Percentiles rank a stretch among this genome's conserved stretches.
phyloP scores from a whole-genome alignment of 352 stramenopile species.

The Globisporangium iwayamae region DNA sequence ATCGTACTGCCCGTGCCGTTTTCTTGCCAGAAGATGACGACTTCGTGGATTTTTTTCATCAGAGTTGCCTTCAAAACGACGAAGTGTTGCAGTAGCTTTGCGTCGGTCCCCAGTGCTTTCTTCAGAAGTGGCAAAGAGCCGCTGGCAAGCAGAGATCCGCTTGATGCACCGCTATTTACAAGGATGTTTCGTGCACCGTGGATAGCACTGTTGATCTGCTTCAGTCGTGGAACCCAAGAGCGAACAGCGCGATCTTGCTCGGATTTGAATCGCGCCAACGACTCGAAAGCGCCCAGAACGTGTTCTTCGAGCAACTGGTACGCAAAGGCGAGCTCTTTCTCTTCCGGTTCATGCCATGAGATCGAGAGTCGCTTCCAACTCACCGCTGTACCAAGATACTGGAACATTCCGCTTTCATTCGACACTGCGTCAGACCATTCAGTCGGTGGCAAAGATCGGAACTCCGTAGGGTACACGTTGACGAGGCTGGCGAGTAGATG shows the following conservation, averaged over 20 bases:
- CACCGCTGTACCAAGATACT: conserved; percentile 51
- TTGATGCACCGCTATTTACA: conserved; percentile 20
- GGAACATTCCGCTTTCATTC: conserved; percentile 40
- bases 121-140: conserved; percentile 40
- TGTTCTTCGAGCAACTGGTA: conserved; percentile 50
- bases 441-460: conserved; percentile 45
- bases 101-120: conserved; percentile 26
- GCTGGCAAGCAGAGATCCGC: conserved; percentile 12
- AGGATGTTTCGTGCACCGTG: conserved; percentile 50
- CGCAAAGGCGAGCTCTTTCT: conserved; percentile 49
- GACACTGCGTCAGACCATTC: conserved; percentile 44
- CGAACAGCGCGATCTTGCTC: conserved; percentile 35
- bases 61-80: conserved; percentile 38
- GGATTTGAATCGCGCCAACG: conserved; percentile 24
- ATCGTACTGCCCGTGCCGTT: conserved; percentile 37
- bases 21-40: conserved; percentile 52
- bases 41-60: conserved; percentile 35
- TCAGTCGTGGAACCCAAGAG: conserved; percentile 42
- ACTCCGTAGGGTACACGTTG: conserved; percentile 56
- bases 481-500: conserved; percentile 44
- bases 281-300: conserved; percentile 29
- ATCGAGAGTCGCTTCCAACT: conserved; percentile 50
- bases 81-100: conserved; percentile 29
- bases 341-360: conserved; percentile 62
- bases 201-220: conserved; percentile 41